Evolutionary conservation across 1,284 basidiomycete genomes (phyloP), one percentile per base, ranked within the genome.

Genomic region (Marasmius tenuissimus): DNA sequence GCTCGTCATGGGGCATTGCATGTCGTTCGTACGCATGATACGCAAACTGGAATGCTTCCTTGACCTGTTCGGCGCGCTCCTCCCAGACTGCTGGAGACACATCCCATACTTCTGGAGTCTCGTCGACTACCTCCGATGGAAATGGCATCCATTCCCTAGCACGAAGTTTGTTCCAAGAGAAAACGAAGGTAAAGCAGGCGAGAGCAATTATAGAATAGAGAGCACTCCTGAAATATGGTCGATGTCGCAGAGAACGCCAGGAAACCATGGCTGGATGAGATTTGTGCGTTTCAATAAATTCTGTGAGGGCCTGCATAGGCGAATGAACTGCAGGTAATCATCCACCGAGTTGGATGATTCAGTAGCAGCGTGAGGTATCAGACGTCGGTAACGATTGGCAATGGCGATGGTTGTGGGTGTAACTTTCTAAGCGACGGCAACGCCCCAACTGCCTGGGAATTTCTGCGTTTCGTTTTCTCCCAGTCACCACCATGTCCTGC

Each of bases 1-100:
- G 70, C 69, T 92, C 89, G 62, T 92, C 89, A 34, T 78, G 77
- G 8, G 85, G 84, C 5, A 78, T 77, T 0, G 88, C 87, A 65
- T 82, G 78, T 38, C 68, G 67, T 66, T 85, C 80, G 67, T 91
- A 92, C 1, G 83, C 86, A 42, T 75, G 71, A 67, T 89, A 92
- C 0, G 88, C 87, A 71, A 89, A 85, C 42, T 78, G 54, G 70
- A 89, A 91, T 0, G 88, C 86, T 11, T 75, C 61, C 69, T 81
- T 87, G 33, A 91, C 87, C 51, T 79, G 73, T 8, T 76, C 72
- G 0, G 89, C 87, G 34, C 85, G 76, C n/a, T 73, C 70, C 11
- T 76, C 71, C 87, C 88, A 91, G 1, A 76, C 67, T 14, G 72
- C 66, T 7, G 71, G 70, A 58, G 75, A 58, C 61, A 64, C 35